Conservation (phyloP, 2,329 filamentous ascomycete species). For the Didymella pomorum region DNA sequence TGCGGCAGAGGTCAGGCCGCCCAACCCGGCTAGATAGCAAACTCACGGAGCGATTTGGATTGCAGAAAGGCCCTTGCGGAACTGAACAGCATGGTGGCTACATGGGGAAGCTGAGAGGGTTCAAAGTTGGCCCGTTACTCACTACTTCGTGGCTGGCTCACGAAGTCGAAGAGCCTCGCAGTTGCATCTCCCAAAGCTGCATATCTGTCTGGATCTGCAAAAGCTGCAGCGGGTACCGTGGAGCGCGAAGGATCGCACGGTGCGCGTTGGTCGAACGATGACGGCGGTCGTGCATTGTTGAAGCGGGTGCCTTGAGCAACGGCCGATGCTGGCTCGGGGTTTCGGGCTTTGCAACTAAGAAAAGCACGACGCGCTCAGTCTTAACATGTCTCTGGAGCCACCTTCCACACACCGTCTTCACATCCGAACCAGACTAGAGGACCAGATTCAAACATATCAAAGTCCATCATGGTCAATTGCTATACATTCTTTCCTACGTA, state of each 20-base stretch:
- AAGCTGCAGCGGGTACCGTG: constrained; percentile 1
- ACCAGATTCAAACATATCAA: background rate
- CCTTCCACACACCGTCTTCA: background rate
- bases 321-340: background rate
- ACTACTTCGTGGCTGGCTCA: background rate
- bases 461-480: background rate
- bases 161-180: background rate
- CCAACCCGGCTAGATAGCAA: background rate
- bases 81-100: background rate
- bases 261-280: background rate
- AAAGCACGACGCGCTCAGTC: background rate
- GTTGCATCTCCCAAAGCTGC: background rate
- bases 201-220: background rate
- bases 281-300: background rate
- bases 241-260: background rate
- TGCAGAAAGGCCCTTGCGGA: background rate
- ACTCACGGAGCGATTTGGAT: background rate
- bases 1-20: background rate
- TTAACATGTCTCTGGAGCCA: constrained; percentile 2
- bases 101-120: background rate
- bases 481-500: background rate
- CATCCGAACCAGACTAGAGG: background rate
- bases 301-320: background rate
- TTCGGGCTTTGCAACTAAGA: background rate
- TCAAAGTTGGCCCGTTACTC: background rate